Conservation (phyloP, 371 early-diverging fungal species). For the Syncephalastrum monosporum region DNA sequence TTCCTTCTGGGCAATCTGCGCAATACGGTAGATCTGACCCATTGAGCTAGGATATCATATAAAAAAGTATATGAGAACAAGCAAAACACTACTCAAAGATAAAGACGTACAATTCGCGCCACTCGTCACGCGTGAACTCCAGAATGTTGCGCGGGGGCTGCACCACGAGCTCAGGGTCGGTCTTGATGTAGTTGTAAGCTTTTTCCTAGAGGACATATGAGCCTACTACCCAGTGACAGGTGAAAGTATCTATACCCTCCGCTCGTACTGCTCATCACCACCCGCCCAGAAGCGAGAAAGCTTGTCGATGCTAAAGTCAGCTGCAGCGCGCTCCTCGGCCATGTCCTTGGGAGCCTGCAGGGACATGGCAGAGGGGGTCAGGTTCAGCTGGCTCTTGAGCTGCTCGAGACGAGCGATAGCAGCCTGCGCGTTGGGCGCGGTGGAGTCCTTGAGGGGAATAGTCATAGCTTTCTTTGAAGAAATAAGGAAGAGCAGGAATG, state of each 20-base stretch:
- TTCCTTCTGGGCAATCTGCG: slow-evolving; percentile 25
- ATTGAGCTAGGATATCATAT: slow-evolving; percentile 36
- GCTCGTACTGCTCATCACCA: slow-evolving; percentile 45
- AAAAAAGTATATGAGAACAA: slow-evolving; percentile 1
- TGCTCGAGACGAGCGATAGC: slow-evolving; percentile 37
- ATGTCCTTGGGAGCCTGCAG: slow-evolving; percentile 50
- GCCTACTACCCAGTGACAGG: neutral
- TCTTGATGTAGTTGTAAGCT: slow-evolving; percentile 54
- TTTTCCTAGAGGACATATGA: slow-evolving; percentile 20
- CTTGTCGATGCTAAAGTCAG: slow-evolving; percentile 53
- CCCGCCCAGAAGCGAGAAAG: slow-evolving; percentile 50
- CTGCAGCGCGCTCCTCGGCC: slow-evolving; percentile 53
- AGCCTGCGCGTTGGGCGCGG: slow-evolving; percentile 28
- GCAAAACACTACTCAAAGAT: neutral
- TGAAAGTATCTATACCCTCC: slow-evolving; percentile 26
- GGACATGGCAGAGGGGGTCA: slow-evolving; percentile 38
- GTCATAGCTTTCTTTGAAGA: slow-evolving; percentile 10
- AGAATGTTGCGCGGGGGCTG: slow-evolving; percentile 55
- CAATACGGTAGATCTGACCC: slow-evolving; percentile 56
- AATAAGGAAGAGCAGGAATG: neutral
- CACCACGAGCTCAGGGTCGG: slow-evolving; percentile 58
- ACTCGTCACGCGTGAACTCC: slow-evolving; percentile 56
- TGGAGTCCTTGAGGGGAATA: slow-evolving; percentile 23
- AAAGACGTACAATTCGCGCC: slow-evolving; percentile 57
- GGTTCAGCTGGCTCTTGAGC: slow-evolving; percentile 35